Evolutionary conservation across 2,329 filamentous ascomycete genomes (phyloP).

Genomic region (Aspergillus japonicus): DNA sequence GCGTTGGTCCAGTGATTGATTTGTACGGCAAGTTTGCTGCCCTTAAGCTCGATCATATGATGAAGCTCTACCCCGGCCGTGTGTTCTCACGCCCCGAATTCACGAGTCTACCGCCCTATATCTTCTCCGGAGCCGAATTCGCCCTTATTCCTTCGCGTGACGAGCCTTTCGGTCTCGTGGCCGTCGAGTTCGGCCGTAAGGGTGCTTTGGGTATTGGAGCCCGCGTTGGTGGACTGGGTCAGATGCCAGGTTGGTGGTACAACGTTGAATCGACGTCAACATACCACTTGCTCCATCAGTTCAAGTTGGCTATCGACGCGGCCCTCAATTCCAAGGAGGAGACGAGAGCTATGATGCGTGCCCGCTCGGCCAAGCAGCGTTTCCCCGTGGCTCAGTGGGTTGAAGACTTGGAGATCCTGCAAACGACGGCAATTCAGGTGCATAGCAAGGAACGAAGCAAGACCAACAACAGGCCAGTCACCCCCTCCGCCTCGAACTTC

Average conservation of each 20-base stretch:
- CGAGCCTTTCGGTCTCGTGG: conserved; percentile 66
- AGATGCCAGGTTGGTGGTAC: conserved; percentile 70
- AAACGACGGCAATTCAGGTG: conserved; percentile 59
- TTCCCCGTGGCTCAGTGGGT: conserved; percentile 69
- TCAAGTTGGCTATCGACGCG: conserved; percentile 60
- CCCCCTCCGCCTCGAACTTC: conserved; percentile 40
- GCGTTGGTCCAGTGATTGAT: conserved; percentile 64
- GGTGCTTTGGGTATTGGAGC: conserved; percentile 65
- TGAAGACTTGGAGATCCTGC: conserved; percentile 61
- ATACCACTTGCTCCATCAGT: conserved; percentile 61
- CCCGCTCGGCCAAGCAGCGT: conserved; percentile 61
- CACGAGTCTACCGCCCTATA: conserved; percentile 62
- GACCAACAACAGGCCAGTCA: conserved; percentile 28
- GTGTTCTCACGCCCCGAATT: conserved; percentile 67
- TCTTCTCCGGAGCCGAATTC: conserved; percentile 67
- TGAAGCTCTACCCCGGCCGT: conserved; percentile 62
- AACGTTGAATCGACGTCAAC: conserved; percentile 64
- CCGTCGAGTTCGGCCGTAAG: conserved; percentile 66
- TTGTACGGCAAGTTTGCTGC: conserved; percentile 66
- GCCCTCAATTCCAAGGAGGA: conserved; percentile 57
- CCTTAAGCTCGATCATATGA: conserved; percentile 61
- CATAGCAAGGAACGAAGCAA: conserved; percentile 46
- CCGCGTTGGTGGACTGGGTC: conserved; percentile 64
- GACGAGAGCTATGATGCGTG: conserved; percentile 61
- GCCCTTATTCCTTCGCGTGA: conserved; percentile 67